Base-by-base conservation (phyloP, 495 filamentous ascomycete genomes). In the Penicillium chermesinum region DNA sequence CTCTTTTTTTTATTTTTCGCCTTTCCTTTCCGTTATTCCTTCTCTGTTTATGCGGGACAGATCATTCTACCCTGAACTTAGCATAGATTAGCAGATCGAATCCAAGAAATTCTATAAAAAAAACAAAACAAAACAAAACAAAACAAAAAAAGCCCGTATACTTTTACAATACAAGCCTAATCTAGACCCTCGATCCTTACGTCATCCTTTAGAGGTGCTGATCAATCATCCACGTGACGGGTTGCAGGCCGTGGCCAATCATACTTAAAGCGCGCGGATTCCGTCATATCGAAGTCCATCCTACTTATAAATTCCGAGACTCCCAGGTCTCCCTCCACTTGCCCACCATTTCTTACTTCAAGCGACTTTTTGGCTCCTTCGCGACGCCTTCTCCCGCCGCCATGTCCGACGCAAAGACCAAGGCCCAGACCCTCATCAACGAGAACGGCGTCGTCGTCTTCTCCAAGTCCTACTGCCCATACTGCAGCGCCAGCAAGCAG, bases 381-480 rank as follows among this genome's bases (percentile, higher is more conserved):
- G 64, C 75, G 60, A 65, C 74, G 53, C 50, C 65, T 18, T 70
- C 74, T 47, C 74, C 87, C 54, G 73, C 76, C 62, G 79, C 65
- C 57, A 91, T 91, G 85, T 86, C 89, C 58, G 82, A 86, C 68
- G 88, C 91, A 51, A 90, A 88, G 72, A 79, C 79, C 48, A 91
- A 91, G 66, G 90, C 88, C 38, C 84, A 95, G 69, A 62, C 59
- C 51, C 83, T 96, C 70, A 96, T 99, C 62, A 80, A 95, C 63
- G 86, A 96, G 54, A 91, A 97, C 70, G 76, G 83, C 50, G 93
- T 97, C 60, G 88, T 91, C 50, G 86, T 98, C 54, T 98, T 98
- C 80, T 87, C 82, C 65, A 99, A 99, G 73, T 88, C 85, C 12
- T 95, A 86, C 72, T 99, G 93, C 79, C 91, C 91, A n/a, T 91